A percentile compares a stretch with the other conserved stretches of the same genome.
phyloP scores from a whole-genome alignment of 306 rosid species.

The Corylus americana region DNA sequence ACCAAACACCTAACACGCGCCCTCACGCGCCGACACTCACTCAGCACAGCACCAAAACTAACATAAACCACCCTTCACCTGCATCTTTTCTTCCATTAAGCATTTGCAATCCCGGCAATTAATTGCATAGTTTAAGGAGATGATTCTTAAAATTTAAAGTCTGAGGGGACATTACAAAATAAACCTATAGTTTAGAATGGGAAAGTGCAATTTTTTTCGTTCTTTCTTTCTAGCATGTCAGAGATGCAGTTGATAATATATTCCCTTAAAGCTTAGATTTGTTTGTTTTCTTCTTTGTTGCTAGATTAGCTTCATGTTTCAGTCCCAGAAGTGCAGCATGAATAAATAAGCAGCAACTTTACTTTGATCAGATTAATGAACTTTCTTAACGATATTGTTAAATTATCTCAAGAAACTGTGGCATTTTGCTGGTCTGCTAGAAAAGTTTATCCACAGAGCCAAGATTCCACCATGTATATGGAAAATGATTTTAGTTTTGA shows the following conservation, averaged over 20 bases:
- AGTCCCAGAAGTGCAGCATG: not conserved
- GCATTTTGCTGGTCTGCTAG: not conserved
- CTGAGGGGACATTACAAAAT: too few relatives aligned
- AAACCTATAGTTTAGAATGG: too few relatives aligned
- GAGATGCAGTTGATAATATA: not conserved
- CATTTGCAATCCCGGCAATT: too few relatives aligned
- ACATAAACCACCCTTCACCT: too few relatives aligned
- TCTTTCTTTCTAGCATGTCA: too few relatives aligned
- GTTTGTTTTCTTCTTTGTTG: not conserved
- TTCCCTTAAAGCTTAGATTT: not conserved
- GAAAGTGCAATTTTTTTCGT: too few relatives aligned
- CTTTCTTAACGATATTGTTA: not conserved
- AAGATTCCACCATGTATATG: conserved; percentile 12
- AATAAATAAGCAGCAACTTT: not conserved
- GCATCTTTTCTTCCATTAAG: too few relatives aligned
- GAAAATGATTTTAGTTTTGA: conserved; percentile 2
- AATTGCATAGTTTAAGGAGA: not conserved
- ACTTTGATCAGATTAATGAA: not conserved
- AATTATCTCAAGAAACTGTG: not conserved
- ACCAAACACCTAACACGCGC: too few relatives aligned
- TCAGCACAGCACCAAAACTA: too few relatives aligned
- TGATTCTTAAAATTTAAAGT: not conserved
- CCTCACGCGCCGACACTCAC: too few relatives aligned
- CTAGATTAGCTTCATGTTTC: not conserved
- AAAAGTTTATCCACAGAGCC: conserved; percentile 2